Evolutionary conservation across 352 stramenopile species (phyloP).

Genomic region (Globisporangium lucens): DNA sequence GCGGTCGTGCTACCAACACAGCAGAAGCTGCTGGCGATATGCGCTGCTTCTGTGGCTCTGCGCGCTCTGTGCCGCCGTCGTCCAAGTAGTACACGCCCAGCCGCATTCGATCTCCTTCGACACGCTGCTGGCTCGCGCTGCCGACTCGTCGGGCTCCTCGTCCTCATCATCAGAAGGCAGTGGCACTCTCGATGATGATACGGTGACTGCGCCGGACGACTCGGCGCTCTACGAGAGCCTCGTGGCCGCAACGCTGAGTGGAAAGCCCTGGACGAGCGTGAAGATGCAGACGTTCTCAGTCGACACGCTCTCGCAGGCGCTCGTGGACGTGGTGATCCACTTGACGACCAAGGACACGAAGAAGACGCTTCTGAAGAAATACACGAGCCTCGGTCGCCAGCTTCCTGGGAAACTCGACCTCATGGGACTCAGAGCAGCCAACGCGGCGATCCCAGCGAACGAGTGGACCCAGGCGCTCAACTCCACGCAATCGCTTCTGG

Average conservation of each 20-base stretch:
- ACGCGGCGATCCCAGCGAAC: background rate
- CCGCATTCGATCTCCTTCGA: background rate
- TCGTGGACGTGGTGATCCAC: background rate
- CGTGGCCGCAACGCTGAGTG: background rate
- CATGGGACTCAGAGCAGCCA: background rate
- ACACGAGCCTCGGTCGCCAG: background rate
- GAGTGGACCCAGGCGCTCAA: conserved; percentile 2
- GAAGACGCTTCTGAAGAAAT: background rate
- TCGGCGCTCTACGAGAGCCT: background rate
- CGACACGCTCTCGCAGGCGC: background rate
- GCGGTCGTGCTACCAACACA: background rate
- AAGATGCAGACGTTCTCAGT: background rate
- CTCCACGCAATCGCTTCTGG: background rate
- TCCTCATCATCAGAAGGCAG: background rate
- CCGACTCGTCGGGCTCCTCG: background rate
- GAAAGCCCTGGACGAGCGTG: background rate
- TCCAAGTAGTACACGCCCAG: background rate
- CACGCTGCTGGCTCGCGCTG: background rate
- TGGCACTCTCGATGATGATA: background rate
- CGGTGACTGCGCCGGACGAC: background rate
- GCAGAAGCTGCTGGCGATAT: background rate
- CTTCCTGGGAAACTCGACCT: background rate
- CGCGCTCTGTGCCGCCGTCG: background rate
- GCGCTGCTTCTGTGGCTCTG: background rate
- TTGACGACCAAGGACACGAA: background rate